phyloP scores from a whole-genome alignment of 371 early-diverging fungal species.

The Mucor velutinosus region DNA sequence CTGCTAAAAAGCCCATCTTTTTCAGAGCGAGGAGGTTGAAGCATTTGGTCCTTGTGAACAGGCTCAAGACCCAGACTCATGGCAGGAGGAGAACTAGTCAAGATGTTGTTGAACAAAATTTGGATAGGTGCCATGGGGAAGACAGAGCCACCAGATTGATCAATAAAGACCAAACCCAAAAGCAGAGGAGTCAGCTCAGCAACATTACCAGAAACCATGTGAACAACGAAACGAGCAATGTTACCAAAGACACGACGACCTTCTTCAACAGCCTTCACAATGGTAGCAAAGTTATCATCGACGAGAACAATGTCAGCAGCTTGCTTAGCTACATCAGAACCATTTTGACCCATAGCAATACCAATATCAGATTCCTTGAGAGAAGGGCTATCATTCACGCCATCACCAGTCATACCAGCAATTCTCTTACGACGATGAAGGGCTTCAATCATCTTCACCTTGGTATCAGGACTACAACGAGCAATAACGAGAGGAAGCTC shows the following conservation, averaged over 20 bases:
- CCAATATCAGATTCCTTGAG: constrained; percentile 92
- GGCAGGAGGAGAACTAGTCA: constrained; percentile 82
- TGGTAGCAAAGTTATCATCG: constrained; percentile 87
- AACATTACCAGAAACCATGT: constrained; percentile 88
- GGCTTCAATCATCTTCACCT: constrained; percentile 95
- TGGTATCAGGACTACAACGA: constrained; percentile 94
- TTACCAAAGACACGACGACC: constrained; percentile 90
- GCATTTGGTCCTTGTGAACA: constrained; percentile 78
- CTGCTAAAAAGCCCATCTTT: constrained; percentile 69
- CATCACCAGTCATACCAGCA: constrained; percentile 88
- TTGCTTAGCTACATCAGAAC: constrained; percentile 92
- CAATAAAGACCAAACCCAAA: constrained; percentile 71
- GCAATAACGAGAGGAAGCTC: constrained; percentile 93
- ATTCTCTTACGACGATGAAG: constrained; percentile 80
- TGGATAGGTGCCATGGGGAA: constrained; percentile 81
- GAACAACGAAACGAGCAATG: constrained; percentile 90
- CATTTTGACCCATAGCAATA: constrained; percentile 90
- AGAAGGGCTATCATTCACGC: constrained; percentile 92
- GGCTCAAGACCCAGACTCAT: constrained; percentile 87
- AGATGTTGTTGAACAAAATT: constrained; percentile 90
- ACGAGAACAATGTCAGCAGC: constrained; percentile 90
- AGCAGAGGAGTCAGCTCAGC: constrained; percentile 72
- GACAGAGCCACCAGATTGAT: constrained; percentile 59
- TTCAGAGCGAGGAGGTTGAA: constrained; percentile 74
- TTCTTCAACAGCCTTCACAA: constrained; percentile 81